A percentile compares a stretch with the other conserved stretches of the same genome.
These are phyloP conservation scores for Exophiala viscosa DNA, from an alignment of 2,329 filamentous ascomycete genomes.

Conservation along the genomic window DNA sequence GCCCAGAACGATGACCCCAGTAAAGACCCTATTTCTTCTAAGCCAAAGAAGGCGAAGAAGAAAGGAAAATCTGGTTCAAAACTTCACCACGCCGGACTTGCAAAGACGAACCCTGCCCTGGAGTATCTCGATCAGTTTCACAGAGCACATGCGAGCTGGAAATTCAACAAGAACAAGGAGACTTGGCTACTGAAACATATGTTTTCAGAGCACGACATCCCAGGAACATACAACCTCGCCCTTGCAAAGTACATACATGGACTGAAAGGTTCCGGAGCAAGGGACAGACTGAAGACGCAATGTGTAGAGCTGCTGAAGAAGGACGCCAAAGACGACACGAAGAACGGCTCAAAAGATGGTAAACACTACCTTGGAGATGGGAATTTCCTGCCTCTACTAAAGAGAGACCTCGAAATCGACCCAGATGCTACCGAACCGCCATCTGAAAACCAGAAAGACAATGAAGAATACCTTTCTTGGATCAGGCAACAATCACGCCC, in stretches of 20 bases:
- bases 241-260: conserved; percentile 76
- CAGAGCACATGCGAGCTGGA: conserved; percentile 69
- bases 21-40: conserved; percentile 1
- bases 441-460: conserved; percentile 41
- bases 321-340: conserved; percentile 47
- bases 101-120: conserved; percentile 21
- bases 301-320: conserved; percentile 60
- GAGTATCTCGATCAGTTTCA: conserved; percentile 75
- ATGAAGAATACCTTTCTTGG: conserved; percentile 25
- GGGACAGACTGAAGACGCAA: conserved; percentile 60
- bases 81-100: conserved; percentile 23
- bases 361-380: neutral
- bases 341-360: neutral
- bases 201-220: conserved; percentile 68
- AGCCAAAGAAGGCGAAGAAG: conserved; percentile 31
- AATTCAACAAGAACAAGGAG: conserved; percentile 94
- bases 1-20: neutral
- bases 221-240: conserved; percentile 64
- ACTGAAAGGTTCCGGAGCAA: conserved; percentile 69
- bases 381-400: conserved; percentile 9
- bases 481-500: conserved; percentile 16
- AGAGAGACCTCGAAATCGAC: conserved; percentile 21
- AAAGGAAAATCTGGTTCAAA: conserved; percentile 30
- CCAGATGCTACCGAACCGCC: neutral
- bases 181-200: conserved; percentile 78